Percentiles rank a stretch among this genome's conserved stretches.
Evolutionary conservation across 371 early-diverging fungal species (phyloP).

Genomic region (Massospora cicadina): DNA sequence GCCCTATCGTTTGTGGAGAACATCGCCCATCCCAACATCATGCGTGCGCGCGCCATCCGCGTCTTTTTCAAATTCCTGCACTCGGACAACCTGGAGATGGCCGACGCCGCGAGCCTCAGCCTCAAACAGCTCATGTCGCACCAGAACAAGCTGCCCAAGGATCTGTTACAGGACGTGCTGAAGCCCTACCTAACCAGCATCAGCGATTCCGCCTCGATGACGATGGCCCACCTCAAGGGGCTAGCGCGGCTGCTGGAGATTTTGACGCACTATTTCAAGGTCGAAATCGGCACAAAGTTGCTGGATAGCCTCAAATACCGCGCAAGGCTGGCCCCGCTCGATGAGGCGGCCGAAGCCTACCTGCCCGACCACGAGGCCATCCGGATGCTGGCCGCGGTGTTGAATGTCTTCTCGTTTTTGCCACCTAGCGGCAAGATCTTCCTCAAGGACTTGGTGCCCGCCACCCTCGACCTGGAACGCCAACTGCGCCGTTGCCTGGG

Average conservation of each 20-base stretch:
- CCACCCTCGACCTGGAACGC: slow-evolving; percentile 67
- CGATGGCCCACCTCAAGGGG: slow-evolving; percentile 83
- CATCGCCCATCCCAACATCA: slow-evolving; percentile 44
- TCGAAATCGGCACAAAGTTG: slow-evolving; percentile 94
- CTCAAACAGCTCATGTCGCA: slow-evolving; percentile 70
- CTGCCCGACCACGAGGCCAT: slow-evolving; percentile 80
- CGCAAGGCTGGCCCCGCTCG: slow-evolving; percentile 71
- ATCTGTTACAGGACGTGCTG: slow-evolving; percentile 88
- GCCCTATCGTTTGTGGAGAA: slow-evolving; percentile 83
- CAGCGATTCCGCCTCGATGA: slow-evolving; percentile 80
- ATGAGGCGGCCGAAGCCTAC: slow-evolving; percentile 58
- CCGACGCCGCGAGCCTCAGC: slow-evolving; percentile 88
- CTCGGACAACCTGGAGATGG: slow-evolving; percentile 77
- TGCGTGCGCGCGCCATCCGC: slow-evolving; percentile 75
- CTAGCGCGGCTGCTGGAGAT: slow-evolving; percentile 82
- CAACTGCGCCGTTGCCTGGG: slow-evolving; percentile 60
- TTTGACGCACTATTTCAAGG: slow-evolving; percentile 92
- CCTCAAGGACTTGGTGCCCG: slow-evolving; percentile 70
- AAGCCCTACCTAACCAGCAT: slow-evolving; percentile 88
- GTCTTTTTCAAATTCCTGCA: slow-evolving; percentile 97
- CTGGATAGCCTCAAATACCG: slow-evolving; percentile 84
- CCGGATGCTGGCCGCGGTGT: slow-evolving; percentile 79
- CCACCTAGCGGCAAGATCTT: slow-evolving; percentile 86
- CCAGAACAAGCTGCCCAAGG: slow-evolving; percentile 83
- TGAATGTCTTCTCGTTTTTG: slow-evolving; percentile 81